These are phyloP conservation scores for Citrus mangshanensis DNA, from an alignment of 345 rosid genomes.

Conservation along the genomic window DNA sequence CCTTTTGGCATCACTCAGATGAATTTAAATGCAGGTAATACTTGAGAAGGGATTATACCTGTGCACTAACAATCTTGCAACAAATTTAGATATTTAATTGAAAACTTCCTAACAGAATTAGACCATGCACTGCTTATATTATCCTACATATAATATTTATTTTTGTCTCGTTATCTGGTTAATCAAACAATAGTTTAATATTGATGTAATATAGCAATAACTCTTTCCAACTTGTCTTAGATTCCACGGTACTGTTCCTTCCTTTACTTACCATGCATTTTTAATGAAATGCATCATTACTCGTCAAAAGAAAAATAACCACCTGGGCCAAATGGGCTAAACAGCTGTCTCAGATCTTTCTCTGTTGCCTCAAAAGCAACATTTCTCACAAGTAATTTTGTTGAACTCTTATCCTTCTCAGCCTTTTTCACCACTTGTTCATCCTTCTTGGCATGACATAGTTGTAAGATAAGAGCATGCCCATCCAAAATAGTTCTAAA, in stretches of 20 bases:
- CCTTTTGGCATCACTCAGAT: background rate
- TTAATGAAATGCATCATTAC: background rate
- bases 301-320: conserved; percentile 1
- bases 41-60: background rate
- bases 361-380: conserved; percentile 95
- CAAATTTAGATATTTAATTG: background rate
- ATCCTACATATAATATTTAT: background rate
- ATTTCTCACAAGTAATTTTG: conserved; percentile 80
- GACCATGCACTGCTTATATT: background rate
- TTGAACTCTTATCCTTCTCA: conserved; percentile 61
- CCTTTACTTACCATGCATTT: background rate
- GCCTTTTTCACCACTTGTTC: conserved; percentile 49
- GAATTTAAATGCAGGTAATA: background rate
- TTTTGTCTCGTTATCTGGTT: no score
- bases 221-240: no score
- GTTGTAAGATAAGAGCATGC: conserved; percentile 83
- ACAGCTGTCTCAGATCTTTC: conserved; percentile 83
- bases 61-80: background rate
- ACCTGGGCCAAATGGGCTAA: conserved; percentile 98
- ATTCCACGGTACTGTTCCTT: no score
- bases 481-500: conserved; percentile 84
- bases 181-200: no score
- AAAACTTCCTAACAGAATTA: background rate
- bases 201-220: no score
- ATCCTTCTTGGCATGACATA: conserved; percentile 72